Conservation (phyloP, 108 stramenopile genomes). For the Ochromonas danica region DNA sequence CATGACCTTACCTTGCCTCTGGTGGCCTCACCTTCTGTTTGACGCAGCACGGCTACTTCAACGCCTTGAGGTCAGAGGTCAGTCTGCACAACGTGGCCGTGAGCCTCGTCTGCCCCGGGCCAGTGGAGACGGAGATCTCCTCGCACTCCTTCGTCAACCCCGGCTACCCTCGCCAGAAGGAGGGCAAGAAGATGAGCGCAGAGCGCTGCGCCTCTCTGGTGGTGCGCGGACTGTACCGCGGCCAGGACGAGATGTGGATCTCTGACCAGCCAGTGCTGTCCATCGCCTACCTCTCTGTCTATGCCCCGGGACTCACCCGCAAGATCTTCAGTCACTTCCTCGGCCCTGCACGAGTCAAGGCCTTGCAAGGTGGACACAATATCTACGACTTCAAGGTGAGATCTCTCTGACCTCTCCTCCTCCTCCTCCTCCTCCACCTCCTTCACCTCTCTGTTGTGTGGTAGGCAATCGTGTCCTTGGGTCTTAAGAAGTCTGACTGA, state of each 20-base stretch:
- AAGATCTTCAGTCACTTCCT: neutral
- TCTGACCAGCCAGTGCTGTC: constrained; percentile 20
- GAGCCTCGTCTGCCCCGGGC: constrained; percentile 28
- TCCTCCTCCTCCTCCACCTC: too few species aligned
- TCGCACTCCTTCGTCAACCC: neutral
- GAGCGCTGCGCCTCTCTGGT: neutral
- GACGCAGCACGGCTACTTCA: constrained; percentile 30
- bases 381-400: constrained; percentile 22
- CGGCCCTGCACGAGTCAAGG: constrained; percentile 19
- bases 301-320: neutral
- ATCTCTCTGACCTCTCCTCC: too few species aligned
- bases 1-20: too few species aligned
- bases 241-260: constrained; percentile 26
- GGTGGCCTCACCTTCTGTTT: too few species aligned
- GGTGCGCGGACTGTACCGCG: neutral
- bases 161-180: neutral
- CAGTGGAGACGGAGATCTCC: constrained; percentile 30
- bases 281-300: neutral
- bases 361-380: neutral
- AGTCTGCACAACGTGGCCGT: constrained; percentile 20
- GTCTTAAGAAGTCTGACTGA: too few species aligned
- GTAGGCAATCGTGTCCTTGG: too few species aligned
- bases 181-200: constrained; percentile 24
- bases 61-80: constrained; percentile 7
- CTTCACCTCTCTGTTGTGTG: too few species aligned